phyloP scores from a whole-genome alignment of 768 basidiomycete species.

The Fibroporia radiculosa region DNA sequence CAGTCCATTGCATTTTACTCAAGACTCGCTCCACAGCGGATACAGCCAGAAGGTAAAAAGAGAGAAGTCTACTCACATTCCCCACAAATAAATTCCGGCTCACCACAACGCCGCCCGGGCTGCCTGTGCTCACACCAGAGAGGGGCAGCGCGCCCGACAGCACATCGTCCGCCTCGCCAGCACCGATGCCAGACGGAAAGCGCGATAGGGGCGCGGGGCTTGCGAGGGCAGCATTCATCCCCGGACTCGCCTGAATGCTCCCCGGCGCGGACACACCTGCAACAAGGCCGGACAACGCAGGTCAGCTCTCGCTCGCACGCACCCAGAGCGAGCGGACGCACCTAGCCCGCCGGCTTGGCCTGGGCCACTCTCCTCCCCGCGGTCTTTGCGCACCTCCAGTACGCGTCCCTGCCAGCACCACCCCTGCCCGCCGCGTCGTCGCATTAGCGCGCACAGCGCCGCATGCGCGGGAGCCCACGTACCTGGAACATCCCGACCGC shows the following conservation, averaged over 20 bases:
- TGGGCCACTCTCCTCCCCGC: constrained; percentile 25
- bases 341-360: too few species aligned
- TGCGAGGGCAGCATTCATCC: constrained; percentile 3
- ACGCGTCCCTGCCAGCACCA: constrained; percentile 94
- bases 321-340: background rate
- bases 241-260: background rate
- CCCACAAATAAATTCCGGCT: constrained; percentile 76
- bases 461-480: too few species aligned
- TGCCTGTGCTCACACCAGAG: constrained; percentile 7
- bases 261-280: background rate
- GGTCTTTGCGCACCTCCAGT: constrained; percentile 87
- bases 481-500: constrained; percentile 94
- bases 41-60: too few species aligned
- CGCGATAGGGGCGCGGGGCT: constrained; percentile 8
- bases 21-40: too few species aligned
- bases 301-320: background rate
- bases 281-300: background rate
- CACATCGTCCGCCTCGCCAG: constrained; percentile 4
- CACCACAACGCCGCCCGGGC: constrained; percentile 12
- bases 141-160: constrained; percentile 1
- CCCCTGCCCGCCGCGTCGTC: too few species aligned
- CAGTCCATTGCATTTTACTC: background rate
- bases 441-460: too few species aligned
- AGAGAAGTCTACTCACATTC: constrained; percentile 78
- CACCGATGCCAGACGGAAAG: constrained; percentile 5